Evolutionary conservation across 2,329 filamentous ascomycete genomes (phyloP).

Genomic region (Aspergillus chevalieri): DNA sequence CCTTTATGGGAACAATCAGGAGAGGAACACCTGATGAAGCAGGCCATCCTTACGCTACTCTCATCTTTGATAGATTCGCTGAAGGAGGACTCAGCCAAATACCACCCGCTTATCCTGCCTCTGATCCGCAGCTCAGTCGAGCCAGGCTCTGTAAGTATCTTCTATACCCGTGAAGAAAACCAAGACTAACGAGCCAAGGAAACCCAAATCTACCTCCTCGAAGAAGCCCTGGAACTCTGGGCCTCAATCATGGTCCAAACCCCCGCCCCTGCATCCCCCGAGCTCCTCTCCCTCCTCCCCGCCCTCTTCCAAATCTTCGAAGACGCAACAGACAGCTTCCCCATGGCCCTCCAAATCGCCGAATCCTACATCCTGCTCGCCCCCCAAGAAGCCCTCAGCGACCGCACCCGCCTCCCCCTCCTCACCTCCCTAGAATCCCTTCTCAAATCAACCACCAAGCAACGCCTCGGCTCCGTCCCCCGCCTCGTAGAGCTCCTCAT

Average conservation of each 20-base stretch:
- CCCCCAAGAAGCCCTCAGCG: slow-evolving; percentile 38
- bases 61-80: slow-evolving; percentile 80
- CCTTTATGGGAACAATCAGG: slow-evolving; percentile 78
- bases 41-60: slow-evolving; percentile 81
- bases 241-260: slow-evolving; percentile 64
- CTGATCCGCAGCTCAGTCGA: slow-evolving; percentile 75
- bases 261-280: slow-evolving; percentile 52
- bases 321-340: slow-evolving; percentile 58
- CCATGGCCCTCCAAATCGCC: slow-evolving; percentile 57
- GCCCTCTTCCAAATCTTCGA: slow-evolving; percentile 61
- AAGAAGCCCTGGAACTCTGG: slow-evolving; percentile 91
- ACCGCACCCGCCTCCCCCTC: slow-evolving; percentile 32
- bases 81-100: slow-evolving; percentile 68
- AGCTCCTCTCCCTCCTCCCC: slow-evolving; percentile 59
- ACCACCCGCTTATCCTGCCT: slow-evolving; percentile 73
- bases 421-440: slow-evolving; percentile 36
- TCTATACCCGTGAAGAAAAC: not conserved
- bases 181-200: slow-evolving; percentile 32
- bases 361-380: slow-evolving; percentile 67
- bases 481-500: slow-evolving; percentile 59
- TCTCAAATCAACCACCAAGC: slow-evolving; percentile 32
- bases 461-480: slow-evolving; percentile 36
- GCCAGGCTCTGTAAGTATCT: slow-evolving; percentile 56
- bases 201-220: slow-evolving; percentile 73
- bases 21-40: slow-evolving; percentile 88